These are phyloP conservation scores for Cryphonectria radicalis DNA, from an alignment of 2,329 filamentous ascomycete species.

Conservation along the genomic window DNA sequence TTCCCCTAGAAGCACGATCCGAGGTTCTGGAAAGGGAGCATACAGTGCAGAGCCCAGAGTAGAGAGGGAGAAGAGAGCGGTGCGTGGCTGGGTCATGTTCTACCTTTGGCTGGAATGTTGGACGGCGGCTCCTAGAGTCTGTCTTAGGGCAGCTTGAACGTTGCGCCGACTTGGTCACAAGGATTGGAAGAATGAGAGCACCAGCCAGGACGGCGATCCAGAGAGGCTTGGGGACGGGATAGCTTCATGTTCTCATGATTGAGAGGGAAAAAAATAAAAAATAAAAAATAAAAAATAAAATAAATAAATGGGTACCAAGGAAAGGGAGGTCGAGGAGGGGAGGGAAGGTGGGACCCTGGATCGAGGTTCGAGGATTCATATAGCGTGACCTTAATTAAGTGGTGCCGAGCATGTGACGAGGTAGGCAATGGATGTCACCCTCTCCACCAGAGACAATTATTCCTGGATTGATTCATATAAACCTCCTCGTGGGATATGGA, in stretches of 20 bases:
- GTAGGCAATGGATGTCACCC: background rate
- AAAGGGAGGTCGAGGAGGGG: background rate
- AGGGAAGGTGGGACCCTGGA: background rate
- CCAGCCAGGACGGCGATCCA: background rate
- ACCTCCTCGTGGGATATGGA: background rate
- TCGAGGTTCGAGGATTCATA: background rate
- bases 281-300: background rate
- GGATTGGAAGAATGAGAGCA: background rate
- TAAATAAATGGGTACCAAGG: background rate
- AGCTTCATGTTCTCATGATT: background rate
- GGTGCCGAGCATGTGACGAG: background rate
- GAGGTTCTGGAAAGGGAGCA: background rate
- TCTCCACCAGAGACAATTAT: background rate
- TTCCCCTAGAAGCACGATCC: background rate
- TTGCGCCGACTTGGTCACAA: conserved; percentile 1
- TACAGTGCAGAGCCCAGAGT: background rate
- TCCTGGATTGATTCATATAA: background rate
- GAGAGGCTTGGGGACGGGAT: background rate
- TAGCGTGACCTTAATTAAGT: background rate
- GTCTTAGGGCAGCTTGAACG: conserved; percentile 1
- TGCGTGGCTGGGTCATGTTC: conserved; percentile 7
- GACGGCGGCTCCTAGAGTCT: conserved; percentile 4
- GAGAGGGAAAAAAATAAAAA: background rate
- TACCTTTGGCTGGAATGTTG: conserved; percentile 16
- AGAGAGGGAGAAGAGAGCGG: background rate